Conservation (phyloP, 2,329 filamentous ascomycete species). For the Xylaria sp. region DNA sequence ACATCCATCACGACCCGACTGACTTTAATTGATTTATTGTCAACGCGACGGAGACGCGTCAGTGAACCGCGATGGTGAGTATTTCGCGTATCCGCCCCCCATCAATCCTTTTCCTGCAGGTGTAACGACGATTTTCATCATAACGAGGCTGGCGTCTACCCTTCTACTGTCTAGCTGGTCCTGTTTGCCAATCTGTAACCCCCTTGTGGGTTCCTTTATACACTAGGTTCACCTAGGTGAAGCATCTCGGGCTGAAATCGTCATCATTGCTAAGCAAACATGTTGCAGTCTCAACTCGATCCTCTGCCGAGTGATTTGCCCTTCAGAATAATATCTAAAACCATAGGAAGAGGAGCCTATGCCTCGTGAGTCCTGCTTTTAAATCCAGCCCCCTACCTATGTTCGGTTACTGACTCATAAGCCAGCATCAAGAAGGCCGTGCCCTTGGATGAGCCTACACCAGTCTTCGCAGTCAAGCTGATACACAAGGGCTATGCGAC, state of each 20-base stretch:
- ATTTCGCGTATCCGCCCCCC: constrained; percentile 5
- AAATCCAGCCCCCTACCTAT: constrained; percentile 13
- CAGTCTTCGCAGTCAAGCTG: constrained; percentile 96
- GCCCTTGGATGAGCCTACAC: constrained; percentile 67
- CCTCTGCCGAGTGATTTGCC: constrained; percentile 84
- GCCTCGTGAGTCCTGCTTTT: constrained; percentile 71
- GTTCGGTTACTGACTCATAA: constrained; percentile 18
- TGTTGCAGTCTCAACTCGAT: constrained; percentile 82
- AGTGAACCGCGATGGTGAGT: constrained; percentile 24
- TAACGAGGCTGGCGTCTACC: not conserved
- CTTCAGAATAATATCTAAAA: constrained; percentile 93
- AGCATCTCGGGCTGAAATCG: constrained; percentile 12
- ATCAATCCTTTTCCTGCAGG: not conserved
- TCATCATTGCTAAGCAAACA: constrained; percentile 37
- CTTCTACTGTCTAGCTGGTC: not conserved
- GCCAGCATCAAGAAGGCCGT: constrained; percentile 88
- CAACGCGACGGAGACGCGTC: constrained; percentile 20
- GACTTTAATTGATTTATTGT: constrained; percentile 24
- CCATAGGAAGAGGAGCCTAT: constrained; percentile 95
- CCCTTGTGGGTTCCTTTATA: constrained; percentile 2
- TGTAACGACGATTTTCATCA: not conserved
- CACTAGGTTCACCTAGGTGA: constrained; percentile 4
- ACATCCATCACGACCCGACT: constrained; percentile 18
- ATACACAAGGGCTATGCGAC: constrained; percentile 97
- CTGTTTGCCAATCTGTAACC: not conserved